phyloP scores from a whole-genome alignment of 495 filamentous ascomycete genomes.

The Trichocladium antarcticum region DNA sequence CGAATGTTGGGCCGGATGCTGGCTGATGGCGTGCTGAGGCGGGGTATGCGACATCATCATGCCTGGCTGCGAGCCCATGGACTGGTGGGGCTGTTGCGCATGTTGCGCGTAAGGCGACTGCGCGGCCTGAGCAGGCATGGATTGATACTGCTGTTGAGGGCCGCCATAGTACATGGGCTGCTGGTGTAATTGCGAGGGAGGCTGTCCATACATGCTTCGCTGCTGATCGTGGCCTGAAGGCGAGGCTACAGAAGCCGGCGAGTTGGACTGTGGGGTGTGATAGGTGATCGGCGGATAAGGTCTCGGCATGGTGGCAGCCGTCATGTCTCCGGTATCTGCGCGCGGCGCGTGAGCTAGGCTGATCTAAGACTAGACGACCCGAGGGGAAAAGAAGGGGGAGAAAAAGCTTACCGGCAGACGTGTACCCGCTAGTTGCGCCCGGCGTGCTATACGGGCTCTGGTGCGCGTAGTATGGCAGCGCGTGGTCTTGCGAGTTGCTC shows the following conservation, averaged over 20 bases:
- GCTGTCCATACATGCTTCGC: constrained; percentile 72
- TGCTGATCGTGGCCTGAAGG: constrained; percentile 82
- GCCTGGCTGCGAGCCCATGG: constrained; percentile 42
- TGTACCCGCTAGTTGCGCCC: constrained; percentile 58
- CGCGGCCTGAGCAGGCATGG: constrained; percentile 52
- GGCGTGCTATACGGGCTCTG: constrained; percentile 63
- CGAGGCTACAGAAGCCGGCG: constrained; percentile 90
- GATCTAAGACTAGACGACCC: no score
- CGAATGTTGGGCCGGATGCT: constrained; percentile 36
- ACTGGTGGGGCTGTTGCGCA: constrained; percentile 56
- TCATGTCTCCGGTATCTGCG: constrained; percentile 76
- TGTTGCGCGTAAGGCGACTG: constrained; percentile 71
- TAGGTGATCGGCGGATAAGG: constrained; percentile 82
- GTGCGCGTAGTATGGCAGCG: constrained; percentile 58
- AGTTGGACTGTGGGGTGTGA: constrained; percentile 91
- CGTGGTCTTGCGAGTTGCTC: constrained; percentile 46
- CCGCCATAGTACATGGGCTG: constrained; percentile 60
- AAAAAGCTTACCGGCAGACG: constrained; percentile 59
- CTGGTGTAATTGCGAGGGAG: constrained; percentile 62
- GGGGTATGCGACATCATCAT: constrained; percentile 49
- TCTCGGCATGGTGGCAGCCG: constrained; percentile 85
- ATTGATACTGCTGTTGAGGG: constrained; percentile 50
- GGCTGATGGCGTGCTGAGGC: constrained; percentile 40
- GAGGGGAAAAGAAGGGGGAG: constrained; percentile 8
- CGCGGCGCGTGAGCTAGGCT: no score